These are phyloP conservation scores for Lipomyces anomalus DNA, from an alignment of 805 yeast genomes.

Conservation along the genomic window DNA sequence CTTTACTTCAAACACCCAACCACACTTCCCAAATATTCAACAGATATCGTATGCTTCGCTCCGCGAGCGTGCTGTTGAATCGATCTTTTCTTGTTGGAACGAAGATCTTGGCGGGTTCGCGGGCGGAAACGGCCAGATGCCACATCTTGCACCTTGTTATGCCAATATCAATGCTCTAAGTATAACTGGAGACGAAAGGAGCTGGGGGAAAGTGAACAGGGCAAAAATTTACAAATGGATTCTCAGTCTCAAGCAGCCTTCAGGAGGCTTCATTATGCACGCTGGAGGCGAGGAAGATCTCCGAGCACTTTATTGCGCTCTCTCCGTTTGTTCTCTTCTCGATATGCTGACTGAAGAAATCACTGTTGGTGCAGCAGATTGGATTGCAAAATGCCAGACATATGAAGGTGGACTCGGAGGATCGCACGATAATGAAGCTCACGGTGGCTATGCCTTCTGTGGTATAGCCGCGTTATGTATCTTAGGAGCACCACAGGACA, in stretches of 20 bases:
- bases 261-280: slow-evolving; percentile 78
- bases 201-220: slow-evolving; percentile 45
- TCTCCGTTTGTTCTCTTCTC: slow-evolving; percentile 64
- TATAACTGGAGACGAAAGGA: slow-evolving; percentile 36
- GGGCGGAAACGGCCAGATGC: slow-evolving; percentile 77
- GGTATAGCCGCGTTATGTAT: slow-evolving; percentile 61
- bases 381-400: slow-evolving; percentile 70
- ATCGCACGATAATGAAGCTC: slow-evolving; percentile 79
- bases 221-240: slow-evolving; percentile 57
- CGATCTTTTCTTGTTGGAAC: slow-evolving; percentile 32
- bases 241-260: slow-evolving; percentile 50
- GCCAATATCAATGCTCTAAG: slow-evolving; percentile 67
- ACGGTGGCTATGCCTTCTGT: slow-evolving; percentile 95
- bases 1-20: neutral
- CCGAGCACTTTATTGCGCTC: slow-evolving; percentile 79
- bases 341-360: slow-evolving; percentile 60
- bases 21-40: slow-evolving; percentile 2
- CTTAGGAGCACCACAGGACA: slow-evolving; percentile 38
- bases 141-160: slow-evolving; percentile 81
- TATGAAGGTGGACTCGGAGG: slow-evolving; percentile 97
- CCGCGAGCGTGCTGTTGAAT: slow-evolving; percentile 24
- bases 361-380: slow-evolving; percentile 46
- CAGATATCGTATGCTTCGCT: slow-evolving; percentile 14
- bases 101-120: slow-evolving; percentile 61
- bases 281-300: slow-evolving; percentile 72